Evolutionary conservation across 1,139 yeast genomes (phyloP).

Genomic region (Martiniozyma asiatica): DNA sequence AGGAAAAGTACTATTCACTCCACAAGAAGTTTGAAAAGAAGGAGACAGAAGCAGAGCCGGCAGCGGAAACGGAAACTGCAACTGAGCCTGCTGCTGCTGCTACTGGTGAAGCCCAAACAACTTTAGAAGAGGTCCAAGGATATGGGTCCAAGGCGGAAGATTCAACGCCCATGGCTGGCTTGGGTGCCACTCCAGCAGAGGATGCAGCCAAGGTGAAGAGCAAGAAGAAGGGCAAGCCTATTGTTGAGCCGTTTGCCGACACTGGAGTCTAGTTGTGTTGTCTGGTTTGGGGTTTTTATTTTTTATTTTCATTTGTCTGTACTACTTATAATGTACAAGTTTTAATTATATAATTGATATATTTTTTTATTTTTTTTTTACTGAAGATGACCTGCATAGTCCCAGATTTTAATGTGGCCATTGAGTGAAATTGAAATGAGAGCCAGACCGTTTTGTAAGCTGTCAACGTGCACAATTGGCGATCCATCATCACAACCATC

Average conservation of each 20-base stretch:
- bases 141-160: background rate
- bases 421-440: conserved; percentile 29
- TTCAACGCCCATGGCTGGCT: background rate
- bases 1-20: too few relatives aligned
- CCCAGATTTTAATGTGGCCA: conserved; percentile 29
- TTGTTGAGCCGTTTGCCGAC: too few relatives aligned
- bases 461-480: conserved; percentile 38
- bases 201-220: background rate
- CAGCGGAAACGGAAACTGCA: conserved; percentile 8
- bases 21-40: too few relatives aligned
- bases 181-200: background rate
- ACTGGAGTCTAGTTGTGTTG: too few relatives aligned
- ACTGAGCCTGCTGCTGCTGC: conserved; percentile 6
- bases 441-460: too few relatives aligned
- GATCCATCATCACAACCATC: conserved; percentile 9
- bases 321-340: conserved; percentile 1
- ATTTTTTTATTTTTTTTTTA: conserved; percentile 4
- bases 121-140: conserved; percentile 2
- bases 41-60: too few relatives aligned
- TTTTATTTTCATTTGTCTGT: background rate
- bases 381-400: conserved; percentile 12
- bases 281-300: background rate
- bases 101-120: conserved; percentile 3
- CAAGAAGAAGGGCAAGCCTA: too few relatives aligned
- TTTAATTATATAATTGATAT: conserved; percentile 7